phyloP scores from a whole-genome alignment of 2,329 filamentous ascomycete genomes.

The Penicillium corylophilum region DNA sequence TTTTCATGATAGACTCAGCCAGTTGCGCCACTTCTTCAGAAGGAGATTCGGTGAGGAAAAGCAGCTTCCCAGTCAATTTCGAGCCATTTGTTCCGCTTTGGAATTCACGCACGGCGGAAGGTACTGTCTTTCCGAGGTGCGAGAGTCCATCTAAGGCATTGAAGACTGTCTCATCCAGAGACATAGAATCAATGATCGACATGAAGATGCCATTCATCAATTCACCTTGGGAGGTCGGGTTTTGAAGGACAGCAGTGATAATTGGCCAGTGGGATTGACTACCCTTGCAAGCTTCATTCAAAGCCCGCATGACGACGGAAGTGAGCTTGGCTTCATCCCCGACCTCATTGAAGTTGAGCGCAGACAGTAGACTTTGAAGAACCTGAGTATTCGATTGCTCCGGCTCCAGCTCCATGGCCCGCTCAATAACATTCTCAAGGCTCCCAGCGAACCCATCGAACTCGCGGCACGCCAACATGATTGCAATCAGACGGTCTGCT shows the following conservation, averaged over 20 bases:
- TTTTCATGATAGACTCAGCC: slow-evolving; percentile 35
- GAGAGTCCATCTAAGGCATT: slow-evolving; percentile 47
- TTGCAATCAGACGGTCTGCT: slow-evolving; percentile 63
- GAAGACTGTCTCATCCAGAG: slow-evolving; percentile 36
- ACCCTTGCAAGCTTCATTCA: slow-evolving; percentile 38
- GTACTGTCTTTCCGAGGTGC: slow-evolving; percentile 42
- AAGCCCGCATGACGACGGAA: slow-evolving; percentile 35
- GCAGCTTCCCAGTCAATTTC: slow-evolving; percentile 51
- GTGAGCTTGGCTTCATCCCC: slow-evolving; percentile 35
- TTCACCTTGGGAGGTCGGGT: slow-evolving; percentile 34
- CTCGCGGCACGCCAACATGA: slow-evolving; percentile 58
- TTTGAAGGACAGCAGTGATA: slow-evolving; percentile 39
- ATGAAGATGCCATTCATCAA: slow-evolving; percentile 38
- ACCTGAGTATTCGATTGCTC: slow-evolving; percentile 34
- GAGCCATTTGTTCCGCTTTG: slow-evolving; percentile 48
- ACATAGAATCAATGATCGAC: slow-evolving; percentile 42
- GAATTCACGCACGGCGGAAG: slow-evolving; percentile 44
- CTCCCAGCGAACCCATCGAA: slow-evolving; percentile 42
- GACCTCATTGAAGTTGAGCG: slow-evolving; percentile 38
- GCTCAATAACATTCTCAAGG: slow-evolving; percentile 37
- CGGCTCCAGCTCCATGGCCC: slow-evolving; percentile 32
- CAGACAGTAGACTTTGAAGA: slow-evolving; percentile 41
- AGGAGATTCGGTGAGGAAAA: slow-evolving; percentile 55
- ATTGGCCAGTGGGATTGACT: slow-evolving; percentile 40
- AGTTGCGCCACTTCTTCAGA: slow-evolving; percentile 51